These are phyloP conservation scores for Geranium incanum DNA, from an alignment of 441 rosid species.

Conservation along the genomic window DNA sequence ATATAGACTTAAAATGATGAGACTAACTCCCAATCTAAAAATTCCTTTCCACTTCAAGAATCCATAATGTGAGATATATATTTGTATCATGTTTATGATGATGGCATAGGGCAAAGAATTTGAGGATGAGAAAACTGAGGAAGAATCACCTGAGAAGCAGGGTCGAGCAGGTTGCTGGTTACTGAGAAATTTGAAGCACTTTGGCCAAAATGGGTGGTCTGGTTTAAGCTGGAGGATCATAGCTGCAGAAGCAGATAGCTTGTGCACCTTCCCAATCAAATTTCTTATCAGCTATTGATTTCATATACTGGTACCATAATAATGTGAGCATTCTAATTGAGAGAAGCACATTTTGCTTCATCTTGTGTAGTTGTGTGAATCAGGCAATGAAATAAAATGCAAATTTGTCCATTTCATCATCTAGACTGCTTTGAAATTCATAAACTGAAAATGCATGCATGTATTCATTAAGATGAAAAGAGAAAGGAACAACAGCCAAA, in stretches of 20 bases:
- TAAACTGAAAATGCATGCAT: not conserved
- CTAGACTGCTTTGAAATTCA: not conserved
- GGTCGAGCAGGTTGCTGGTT: slow-evolving; percentile 24
- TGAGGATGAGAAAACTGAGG: slow-evolving; percentile 67
- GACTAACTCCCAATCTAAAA: too few relatives aligned
- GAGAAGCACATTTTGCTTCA: not conserved
- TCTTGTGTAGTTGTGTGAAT: not conserved
- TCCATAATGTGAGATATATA: not conserved
- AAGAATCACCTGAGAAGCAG: slow-evolving; percentile 39
- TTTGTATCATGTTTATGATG: not conserved
- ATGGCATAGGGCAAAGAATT: slow-evolving; percentile 49
- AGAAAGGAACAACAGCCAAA: not conserved
- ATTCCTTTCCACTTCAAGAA: not conserved
- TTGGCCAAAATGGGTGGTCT: not conserved
- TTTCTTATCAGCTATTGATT: slow-evolving; percentile 4
- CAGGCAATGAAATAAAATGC: slow-evolving; percentile 3
- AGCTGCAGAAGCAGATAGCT: not conserved
- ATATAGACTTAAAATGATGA: too few relatives aligned
- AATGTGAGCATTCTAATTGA: not conserved
- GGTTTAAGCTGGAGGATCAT: not conserved
- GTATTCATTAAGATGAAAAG: not conserved
- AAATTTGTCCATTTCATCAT: not conserved
- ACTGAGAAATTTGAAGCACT: slow-evolving; percentile 9
- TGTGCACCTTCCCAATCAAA: not conserved
- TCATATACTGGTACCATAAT: not conserved